Base-by-base conservation (phyloP, 1,284 basidiomycete genomes). In the Grifola frondosa region DNA sequence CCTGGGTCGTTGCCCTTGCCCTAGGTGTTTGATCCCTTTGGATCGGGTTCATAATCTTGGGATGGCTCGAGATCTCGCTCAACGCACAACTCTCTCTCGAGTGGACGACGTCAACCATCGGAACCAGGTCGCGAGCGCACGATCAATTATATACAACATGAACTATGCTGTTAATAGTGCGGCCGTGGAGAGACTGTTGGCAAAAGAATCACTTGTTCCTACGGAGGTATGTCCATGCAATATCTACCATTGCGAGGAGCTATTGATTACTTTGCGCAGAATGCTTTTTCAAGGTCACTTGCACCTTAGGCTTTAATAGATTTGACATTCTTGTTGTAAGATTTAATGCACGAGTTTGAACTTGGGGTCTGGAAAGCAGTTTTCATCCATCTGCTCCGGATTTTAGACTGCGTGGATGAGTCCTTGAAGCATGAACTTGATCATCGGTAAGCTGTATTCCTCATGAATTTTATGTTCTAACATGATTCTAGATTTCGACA, bases 341-440 rank as follows among this genome's bases (percentile, higher is more conserved):
- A 73, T 43, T 13, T 68, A 5, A 33, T 72, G 49, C 69, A 72
- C 40, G 64, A 72, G 40, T 53, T 66, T 30, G 65, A 71, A 39
- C 48, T 70, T 0, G 68, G 68, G 2, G 56, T 65, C 0, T 73
- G 69, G 67, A 50, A 50, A 22, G 23, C 34, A 24, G 35, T 39
- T 5, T 21, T 49, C 9, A 47, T 33, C 2, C 45, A 50, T 19
- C 36, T 50, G 5, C 29, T 50, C 9, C 39, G 41, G 2, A 37
- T 54, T 9, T 33, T 57, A 0, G 43, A 65, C 24, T 26, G 46
- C 13, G 13, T 28, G 10, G 50, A 31, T 11, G 16, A 9, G 0
- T 38, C 44, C 5, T 20, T 31, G 4, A 41, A 53, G 1, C 23
- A 46, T 4, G 39, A 42, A 22, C 37, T 60, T 8, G 50, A 60